Percentiles rank a stretch among this genome's conserved stretches.
Evolutionary conservation across 2,329 filamentous ascomycete species (phyloP).

Genomic region (Hirsutella minnesotensis): DNA sequence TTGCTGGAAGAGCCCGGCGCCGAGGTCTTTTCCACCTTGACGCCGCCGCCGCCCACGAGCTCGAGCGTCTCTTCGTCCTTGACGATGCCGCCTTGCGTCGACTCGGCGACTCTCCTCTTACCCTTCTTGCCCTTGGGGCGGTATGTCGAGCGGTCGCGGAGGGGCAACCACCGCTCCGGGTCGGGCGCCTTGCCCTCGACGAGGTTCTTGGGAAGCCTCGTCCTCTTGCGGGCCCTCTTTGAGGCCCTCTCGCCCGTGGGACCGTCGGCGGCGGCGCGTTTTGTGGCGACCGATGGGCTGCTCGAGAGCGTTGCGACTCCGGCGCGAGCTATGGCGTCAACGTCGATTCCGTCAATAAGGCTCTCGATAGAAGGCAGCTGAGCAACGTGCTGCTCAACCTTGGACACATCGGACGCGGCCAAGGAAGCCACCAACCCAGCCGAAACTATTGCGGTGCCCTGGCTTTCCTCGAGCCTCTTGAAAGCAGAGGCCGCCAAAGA

Average conservation of each 20-base stretch:
- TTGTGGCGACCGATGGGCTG: slow-evolving; percentile 29
- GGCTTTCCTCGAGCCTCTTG: slow-evolving; percentile 51
- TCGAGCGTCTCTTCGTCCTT: slow-evolving; percentile 59
- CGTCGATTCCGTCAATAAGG: slow-evolving; percentile 49
- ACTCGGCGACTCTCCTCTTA: slow-evolving; percentile 65
- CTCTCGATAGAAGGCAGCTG: slow-evolving; percentile 50
- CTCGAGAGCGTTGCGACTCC: slow-evolving; percentile 41
- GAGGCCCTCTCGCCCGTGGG: slow-evolving; percentile 27
- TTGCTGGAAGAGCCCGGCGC: slow-evolving; percentile 17
- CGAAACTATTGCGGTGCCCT: slow-evolving; percentile 56
- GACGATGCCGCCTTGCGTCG: slow-evolving; percentile 77
- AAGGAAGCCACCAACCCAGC: slow-evolving; percentile 82
- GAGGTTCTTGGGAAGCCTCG: slow-evolving; percentile 59
- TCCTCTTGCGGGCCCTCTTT: slow-evolving; percentile 44
- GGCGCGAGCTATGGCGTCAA: slow-evolving; percentile 48
- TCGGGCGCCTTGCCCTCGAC: slow-evolving; percentile 72
- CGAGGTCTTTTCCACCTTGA: slow-evolving; percentile 51
- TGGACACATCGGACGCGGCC: slow-evolving; percentile 47
- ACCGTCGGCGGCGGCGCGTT: slow-evolving; percentile 30
- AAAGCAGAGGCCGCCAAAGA: slow-evolving; percentile 69
- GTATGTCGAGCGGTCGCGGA: slow-evolving; percentile 81
- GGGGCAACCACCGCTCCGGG: slow-evolving; percentile 83
- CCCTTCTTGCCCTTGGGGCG: slow-evolving; percentile 86
- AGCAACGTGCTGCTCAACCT: slow-evolving; percentile 40
- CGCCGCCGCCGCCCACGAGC: slow-evolving; percentile 50